Conservation (phyloP, 257 asterid species). For the Nicotiana otophora region DNA sequence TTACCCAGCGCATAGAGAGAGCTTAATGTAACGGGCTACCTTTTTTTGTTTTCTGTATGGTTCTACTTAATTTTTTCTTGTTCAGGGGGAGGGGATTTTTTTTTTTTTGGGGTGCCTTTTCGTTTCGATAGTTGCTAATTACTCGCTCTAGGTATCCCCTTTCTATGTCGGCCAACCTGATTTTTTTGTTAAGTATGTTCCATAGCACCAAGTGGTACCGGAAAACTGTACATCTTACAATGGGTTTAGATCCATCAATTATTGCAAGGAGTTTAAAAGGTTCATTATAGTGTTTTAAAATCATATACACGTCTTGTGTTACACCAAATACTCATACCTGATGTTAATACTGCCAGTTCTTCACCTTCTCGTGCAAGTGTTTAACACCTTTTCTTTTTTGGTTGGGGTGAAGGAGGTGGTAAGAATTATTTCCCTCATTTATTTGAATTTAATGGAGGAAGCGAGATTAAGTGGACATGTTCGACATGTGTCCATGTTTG, state of each 20-base stretch:
- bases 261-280: not conserved
- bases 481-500: not conserved
- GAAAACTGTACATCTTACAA: not conserved
- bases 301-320: not conserved
- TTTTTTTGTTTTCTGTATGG: not conserved
- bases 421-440: not conserved
- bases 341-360: not conserved
- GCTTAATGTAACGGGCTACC: not conserved
- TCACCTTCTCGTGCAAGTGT: not conserved
- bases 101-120: not conserved
- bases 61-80: not conserved
- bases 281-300: not conserved
- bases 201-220: not conserved
- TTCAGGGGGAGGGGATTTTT: not conserved
- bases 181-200: not conserved
- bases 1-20: not conserved
- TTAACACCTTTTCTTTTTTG: not conserved
- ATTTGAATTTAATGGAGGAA: constrained; percentile 4
- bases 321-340: not conserved
- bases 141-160: not conserved
- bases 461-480: not conserved
- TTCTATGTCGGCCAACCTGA: not conserved
- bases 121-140: not conserved
- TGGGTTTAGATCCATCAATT: not conserved
- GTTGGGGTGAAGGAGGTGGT: not conserved